phyloP scores from a whole-genome alignment of 2,329 filamentous ascomycete species.

The Fusarium pseudocircinatum region DNA sequence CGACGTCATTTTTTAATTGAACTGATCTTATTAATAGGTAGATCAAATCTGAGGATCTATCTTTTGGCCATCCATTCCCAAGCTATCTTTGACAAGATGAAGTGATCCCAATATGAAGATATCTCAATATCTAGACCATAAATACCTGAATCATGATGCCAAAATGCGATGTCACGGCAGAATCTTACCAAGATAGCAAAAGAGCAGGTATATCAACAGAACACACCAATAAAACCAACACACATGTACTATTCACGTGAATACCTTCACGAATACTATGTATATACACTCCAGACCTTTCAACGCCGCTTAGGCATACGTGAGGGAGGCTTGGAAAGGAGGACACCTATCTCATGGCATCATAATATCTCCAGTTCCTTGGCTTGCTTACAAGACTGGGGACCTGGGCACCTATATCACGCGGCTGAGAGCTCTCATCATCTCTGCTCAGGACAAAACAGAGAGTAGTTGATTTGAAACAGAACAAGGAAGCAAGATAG shows the following conservation, averaged over 20 bases:
- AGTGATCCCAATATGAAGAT: too few species aligned
- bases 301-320: not conserved
- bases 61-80: not conserved
- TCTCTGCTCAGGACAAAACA: not conserved
- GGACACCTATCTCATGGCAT: not conserved
- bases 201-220: not conserved
- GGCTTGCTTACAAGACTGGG: not conserved
- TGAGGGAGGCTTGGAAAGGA: not conserved
- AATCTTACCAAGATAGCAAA: not conserved
- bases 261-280: not conserved
- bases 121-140: not conserved
- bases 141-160: not conserved
- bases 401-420: not conserved
- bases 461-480: not conserved
- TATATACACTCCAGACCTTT: not conserved
- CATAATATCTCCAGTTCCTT: not conserved
- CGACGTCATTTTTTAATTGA: conserved; percentile 27
- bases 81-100: not conserved
- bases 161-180: not conserved
- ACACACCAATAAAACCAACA: not conserved
- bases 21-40: not conserved
- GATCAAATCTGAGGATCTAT: too few species aligned
- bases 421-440: not conserved
- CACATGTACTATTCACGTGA: not conserved
- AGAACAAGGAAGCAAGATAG: not conserved